A percentile compares a stretch with the other conserved stretches of the same genome.
Conservation (phyloP, 139 green algal species). For the Pseudopediastrum boryanum region DNA sequence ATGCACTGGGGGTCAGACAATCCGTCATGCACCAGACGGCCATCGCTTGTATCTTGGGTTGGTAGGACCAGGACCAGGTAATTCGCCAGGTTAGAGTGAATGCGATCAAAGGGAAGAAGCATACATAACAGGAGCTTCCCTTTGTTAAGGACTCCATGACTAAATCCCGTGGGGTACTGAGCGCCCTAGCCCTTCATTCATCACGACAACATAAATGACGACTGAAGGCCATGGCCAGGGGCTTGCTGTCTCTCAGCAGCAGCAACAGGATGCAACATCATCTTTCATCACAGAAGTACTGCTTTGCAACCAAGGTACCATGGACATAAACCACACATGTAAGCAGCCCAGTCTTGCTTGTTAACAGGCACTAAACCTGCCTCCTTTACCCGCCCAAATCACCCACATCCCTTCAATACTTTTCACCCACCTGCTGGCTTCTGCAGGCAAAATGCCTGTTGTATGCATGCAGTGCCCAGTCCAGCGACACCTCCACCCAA, state of each 20-base stretch:
- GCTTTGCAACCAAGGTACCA: neutral
- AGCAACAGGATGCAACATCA: neutral
- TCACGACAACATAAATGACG: neutral
- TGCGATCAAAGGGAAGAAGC: neutral
- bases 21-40: neutral
- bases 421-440: constrained; percentile 71
- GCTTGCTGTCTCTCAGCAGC: neutral
- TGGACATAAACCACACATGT: neutral
- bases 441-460: constrained; percentile 70
- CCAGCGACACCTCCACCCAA: constrained; percentile 81
- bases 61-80: neutral
- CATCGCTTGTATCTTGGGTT: neutral
- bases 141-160: too few relatives aligned
- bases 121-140: neutral
- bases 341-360: too few relatives aligned
- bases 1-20: neutral
- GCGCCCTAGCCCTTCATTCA: neutral
- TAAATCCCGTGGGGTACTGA: neutral
- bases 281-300: neutral
- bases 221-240: neutral
- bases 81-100: neutral
- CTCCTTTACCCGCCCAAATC: neutral
- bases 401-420: neutral
- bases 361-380: neutral
- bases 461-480: constrained; percentile 76